Evolutionary conservation across 345 rosid genomes (phyloP).

Genomic region (Crucihimalaya himalaica): DNA sequence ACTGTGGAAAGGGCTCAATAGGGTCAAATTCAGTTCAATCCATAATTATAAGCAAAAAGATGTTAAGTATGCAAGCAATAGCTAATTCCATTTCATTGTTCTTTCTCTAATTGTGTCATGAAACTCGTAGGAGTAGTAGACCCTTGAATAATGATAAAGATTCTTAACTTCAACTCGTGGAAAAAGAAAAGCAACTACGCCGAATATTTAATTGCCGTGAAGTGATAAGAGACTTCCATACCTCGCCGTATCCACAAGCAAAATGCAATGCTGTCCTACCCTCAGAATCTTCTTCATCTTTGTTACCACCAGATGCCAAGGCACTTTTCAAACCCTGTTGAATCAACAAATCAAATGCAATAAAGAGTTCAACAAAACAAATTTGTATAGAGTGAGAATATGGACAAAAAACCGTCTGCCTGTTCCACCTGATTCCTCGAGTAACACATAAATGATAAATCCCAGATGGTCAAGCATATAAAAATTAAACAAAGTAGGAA

Average conservation of each 20-base stretch:
- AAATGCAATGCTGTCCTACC: conserved; percentile 98
- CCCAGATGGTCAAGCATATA: conserved; percentile 8
- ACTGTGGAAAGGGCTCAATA: conserved; percentile 47
- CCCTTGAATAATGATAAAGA: conserved; percentile 19
- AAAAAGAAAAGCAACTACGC: neutral
- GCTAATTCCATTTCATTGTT: neutral
- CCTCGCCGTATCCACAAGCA: conserved; percentile 99
- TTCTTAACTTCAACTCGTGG: conserved; percentile 17
- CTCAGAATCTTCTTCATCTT: conserved; percentile 97
- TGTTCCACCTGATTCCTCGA: neutral
- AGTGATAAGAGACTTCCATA: conserved; percentile 37
- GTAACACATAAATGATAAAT: conserved; percentile 1
- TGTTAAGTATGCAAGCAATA: neutral
- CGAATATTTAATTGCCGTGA: neutral
- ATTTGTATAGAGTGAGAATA: neutral
- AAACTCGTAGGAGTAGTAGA: neutral
- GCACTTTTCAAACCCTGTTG: conserved; percentile 81
- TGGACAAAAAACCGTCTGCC: neutral
- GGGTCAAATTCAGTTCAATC: conserved; percentile 19
- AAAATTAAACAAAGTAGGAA: conserved; percentile 3
- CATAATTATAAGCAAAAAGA: neutral
- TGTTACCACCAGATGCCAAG: conserved; percentile 82
- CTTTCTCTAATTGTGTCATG: neutral
- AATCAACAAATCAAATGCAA: conserved; percentile 12
- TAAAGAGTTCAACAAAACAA: neutral